Percentiles rank a stretch among this genome's conserved stretches.
phyloP scores from a whole-genome alignment of 805 yeast species.

The Phaffomyces thermotolerans region DNA sequence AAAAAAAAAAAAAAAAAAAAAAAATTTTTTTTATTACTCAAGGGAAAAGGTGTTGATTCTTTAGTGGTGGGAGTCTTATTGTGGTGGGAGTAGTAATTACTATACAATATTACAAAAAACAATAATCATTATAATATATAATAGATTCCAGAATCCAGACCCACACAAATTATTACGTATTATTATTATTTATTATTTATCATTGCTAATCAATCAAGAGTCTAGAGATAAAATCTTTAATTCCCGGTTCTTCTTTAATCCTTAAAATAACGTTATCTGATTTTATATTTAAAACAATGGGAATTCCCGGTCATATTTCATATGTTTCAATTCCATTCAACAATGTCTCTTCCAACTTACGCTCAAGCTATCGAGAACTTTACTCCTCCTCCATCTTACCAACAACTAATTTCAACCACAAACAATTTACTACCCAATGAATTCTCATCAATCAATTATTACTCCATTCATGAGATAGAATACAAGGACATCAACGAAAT shows the following conservation, averaged over 20 bases:
- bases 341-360: conserved; percentile 14
- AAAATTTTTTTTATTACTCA: no score
- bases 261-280: neutral
- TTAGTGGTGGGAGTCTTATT: no score
- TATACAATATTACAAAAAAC: no score
- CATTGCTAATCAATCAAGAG: no score
- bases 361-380: conserved; percentile 11
- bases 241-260: no score
- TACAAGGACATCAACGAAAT: conserved; percentile 6
- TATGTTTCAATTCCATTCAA: neutral
- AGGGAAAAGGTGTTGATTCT: no score
- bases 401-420: conserved; percentile 9
- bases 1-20: no score
- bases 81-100: no score
- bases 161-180: neutral
- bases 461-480: conserved; percentile 1
- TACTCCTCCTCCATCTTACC: conserved; percentile 20
- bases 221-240: no score
- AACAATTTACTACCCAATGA: conserved; percentile 8
- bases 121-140: no score
- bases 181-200: no score
- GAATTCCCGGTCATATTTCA: neutral
- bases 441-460: conserved; percentile 10
- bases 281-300: neutral
- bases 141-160: no score